phyloP scores from a whole-genome alignment of 768 basidiomycete genomes.

The Lactarius vividus region DNA sequence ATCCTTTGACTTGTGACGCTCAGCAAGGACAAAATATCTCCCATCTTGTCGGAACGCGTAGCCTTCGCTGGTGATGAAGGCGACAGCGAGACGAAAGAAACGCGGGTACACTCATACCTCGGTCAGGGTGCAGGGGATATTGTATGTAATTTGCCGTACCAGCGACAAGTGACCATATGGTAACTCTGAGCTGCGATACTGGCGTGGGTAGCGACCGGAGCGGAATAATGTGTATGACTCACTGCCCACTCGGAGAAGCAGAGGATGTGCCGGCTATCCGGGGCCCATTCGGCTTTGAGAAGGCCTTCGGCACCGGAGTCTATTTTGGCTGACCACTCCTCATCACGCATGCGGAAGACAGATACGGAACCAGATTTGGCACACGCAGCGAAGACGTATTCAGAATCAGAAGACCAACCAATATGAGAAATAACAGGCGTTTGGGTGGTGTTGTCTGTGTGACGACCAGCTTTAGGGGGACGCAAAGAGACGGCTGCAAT shows the following conservation, averaged over 20 bases:
- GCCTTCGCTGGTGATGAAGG: slow-evolving; percentile 41
- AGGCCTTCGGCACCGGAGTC: slow-evolving; percentile 84
- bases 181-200: slow-evolving; percentile 66
- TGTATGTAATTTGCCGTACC: slow-evolving; percentile 82
- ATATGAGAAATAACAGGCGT: slow-evolving; percentile 61
- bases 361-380: slow-evolving; percentile 68
- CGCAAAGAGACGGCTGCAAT: slow-evolving; percentile 36
- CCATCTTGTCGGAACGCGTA: slow-evolving; percentile 79
- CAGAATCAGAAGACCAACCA: slow-evolving; percentile 86
- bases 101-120: slow-evolving; percentile 47
- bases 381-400: slow-evolving; percentile 80
- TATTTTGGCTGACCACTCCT: slow-evolving; percentile 73
- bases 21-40: slow-evolving; percentile 81
- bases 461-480: slow-evolving; percentile 35
- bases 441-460: slow-evolving; percentile 33
- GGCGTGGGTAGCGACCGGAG: not conserved
- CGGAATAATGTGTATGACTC: slow-evolving; percentile 38
- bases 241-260: slow-evolving; percentile 96
- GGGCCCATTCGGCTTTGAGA: slow-evolving; percentile 86
- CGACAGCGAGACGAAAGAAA: not conserved
- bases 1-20: slow-evolving; percentile 88
- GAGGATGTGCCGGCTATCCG: slow-evolving; percentile 75
- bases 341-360: slow-evolving; percentile 77
- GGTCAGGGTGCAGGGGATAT: slow-evolving; percentile 77
- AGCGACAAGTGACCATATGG: slow-evolving; percentile 79